Evolutionary conservation across 1,139 yeast species (phyloP).

Genomic region (Blastobotrys persicus): DNA sequence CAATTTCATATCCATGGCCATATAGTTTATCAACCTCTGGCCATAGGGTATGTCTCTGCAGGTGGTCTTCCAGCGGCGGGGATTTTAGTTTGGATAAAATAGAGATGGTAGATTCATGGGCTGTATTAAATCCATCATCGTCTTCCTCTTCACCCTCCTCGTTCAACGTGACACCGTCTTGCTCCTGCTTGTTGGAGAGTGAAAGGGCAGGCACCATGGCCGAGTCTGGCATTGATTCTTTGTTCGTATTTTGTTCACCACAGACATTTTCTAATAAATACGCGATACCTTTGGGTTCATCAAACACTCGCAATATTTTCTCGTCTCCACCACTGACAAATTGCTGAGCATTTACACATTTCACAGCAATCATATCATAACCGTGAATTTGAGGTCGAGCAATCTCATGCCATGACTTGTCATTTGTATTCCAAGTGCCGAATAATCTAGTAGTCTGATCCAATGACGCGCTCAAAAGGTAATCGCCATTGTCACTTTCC

Average conservation of each 20-base stretch:
- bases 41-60: constrained; percentile 89
- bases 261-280: constrained; percentile 56
- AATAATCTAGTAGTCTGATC: constrained; percentile 92
- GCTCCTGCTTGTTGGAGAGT: constrained; percentile 84
- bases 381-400: constrained; percentile 99
- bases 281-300: constrained; percentile 81
- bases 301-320: constrained; percentile 84
- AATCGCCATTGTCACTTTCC: constrained; percentile 66
- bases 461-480: constrained; percentile 70
- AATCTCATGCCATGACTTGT: constrained; percentile 76
- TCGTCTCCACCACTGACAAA: constrained; percentile 97
- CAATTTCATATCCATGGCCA: constrained; percentile 96
- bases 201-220: constrained; percentile 95
- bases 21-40: constrained; percentile 93
- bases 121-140: constrained; percentile 17
- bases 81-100: constrained; percentile 42
- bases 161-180: constrained; percentile 41
- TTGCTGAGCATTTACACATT: constrained; percentile 54
- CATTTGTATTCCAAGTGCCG: constrained; percentile 53
- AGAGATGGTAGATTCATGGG: constrained; percentile 22
- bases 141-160: constrained; percentile 42
- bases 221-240: constrained; percentile 56
- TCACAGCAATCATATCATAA: constrained; percentile 89
- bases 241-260: constrained; percentile 40
- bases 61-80: constrained; percentile 85